phyloP scores from a whole-genome alignment of 345 rosid species.

The Salix suchowensis region DNA sequence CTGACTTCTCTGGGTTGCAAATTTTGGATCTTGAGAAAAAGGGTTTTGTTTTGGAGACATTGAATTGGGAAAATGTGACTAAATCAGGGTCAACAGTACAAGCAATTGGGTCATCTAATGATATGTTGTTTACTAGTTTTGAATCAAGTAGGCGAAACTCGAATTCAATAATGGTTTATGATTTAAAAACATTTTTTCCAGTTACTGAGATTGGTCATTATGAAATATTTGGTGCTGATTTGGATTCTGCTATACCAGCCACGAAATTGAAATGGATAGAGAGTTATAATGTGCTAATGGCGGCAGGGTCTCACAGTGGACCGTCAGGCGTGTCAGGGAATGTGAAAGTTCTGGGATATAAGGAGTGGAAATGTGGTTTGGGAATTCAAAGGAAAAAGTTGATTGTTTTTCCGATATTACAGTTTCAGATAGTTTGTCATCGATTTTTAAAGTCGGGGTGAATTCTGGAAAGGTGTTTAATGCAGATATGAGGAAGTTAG shows the following conservation, averaged over 20 bases:
- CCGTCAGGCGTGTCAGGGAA: slow-evolving; percentile 71
- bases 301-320: slow-evolving; percentile 86
- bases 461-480: slow-evolving; percentile 65
- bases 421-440: slow-evolving; percentile 60
- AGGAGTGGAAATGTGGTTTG: slow-evolving; percentile 66
- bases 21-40: slow-evolving; percentile 57
- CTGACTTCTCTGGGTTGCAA: slow-evolving; percentile 80
- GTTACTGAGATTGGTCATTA: slow-evolving; percentile 64
- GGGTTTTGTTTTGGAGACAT: slow-evolving; percentile 50
- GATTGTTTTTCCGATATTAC: slow-evolving; percentile 88
- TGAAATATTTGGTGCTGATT: slow-evolving; percentile 71
- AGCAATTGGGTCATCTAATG: slow-evolving; percentile 64
- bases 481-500: slow-evolving; percentile 62
- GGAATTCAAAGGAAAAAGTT: slow-evolving; percentile 63
- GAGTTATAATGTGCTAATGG: slow-evolving; percentile 58
- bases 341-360: slow-evolving; percentile 71
- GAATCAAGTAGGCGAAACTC: slow-evolving; percentile 89
- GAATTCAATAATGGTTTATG: slow-evolving; percentile 77
- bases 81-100: slow-evolving; percentile 78
- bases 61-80: slow-evolving; percentile 69
- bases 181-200: slow-evolving; percentile 50
- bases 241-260: slow-evolving; percentile 77
- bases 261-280: slow-evolving; percentile 73
- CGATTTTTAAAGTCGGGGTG: slow-evolving; percentile 70
- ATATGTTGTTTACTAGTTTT: slow-evolving; percentile 70